Evolutionary conservation across 2,329 filamentous ascomycete species (phyloP).

Genomic region (Gnomoniopsis smithogilvyi): DNA sequence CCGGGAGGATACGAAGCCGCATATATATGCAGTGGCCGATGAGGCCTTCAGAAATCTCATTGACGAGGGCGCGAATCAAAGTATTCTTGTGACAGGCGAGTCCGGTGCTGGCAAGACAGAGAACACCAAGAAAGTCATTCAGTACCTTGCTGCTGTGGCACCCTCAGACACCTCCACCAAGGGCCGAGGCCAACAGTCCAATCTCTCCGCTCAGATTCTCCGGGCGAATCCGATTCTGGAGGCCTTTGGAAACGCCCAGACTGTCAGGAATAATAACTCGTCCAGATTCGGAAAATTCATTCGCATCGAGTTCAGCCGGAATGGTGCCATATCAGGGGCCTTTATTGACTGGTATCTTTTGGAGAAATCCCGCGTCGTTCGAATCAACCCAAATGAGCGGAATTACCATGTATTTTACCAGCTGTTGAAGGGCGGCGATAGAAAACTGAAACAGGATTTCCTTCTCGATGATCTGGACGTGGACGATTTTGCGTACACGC

Average conservation of each 20-base stretch:
- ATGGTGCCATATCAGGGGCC: conserved; percentile 87
- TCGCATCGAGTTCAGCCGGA: conserved; percentile 86
- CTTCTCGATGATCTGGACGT: conserved; percentile 72
- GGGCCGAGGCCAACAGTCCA: conserved; percentile 65
- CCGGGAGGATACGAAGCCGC: conserved; percentile 91
- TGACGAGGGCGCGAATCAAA: conserved; percentile 93
- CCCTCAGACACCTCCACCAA: conserved; percentile 71
- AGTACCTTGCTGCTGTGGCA: conserved; percentile 93
- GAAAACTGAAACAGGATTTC: conserved; percentile 70
- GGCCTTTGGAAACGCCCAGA: conserved; percentile 97
- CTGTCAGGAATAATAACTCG: conserved; percentile 96
- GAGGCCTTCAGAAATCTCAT: conserved; percentile 94
- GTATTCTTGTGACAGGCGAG: conserved; percentile 95
- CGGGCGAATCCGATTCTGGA: conserved; percentile 96
- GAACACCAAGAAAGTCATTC: conserved; percentile 99
- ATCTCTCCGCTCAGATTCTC: conserved; percentile 92
- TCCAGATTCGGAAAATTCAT: conserved; percentile 99
- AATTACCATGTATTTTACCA: conserved; percentile 99
- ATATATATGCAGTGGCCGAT: conserved; percentile 97
- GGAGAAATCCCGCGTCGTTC: conserved; percentile 96
- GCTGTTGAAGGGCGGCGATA: conserved; percentile 78
- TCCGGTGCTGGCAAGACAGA: conserved; percentile 98
- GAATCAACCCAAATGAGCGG: conserved; percentile 80
- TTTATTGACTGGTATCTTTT: conserved; percentile 99
- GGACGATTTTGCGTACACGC: conserved; percentile 88